Evolutionary conservation across 2,329 filamentous ascomycete genomes (phyloP), one percentile per base, ranked within the genome.

Genomic region (Fusarium metavorans): DNA sequence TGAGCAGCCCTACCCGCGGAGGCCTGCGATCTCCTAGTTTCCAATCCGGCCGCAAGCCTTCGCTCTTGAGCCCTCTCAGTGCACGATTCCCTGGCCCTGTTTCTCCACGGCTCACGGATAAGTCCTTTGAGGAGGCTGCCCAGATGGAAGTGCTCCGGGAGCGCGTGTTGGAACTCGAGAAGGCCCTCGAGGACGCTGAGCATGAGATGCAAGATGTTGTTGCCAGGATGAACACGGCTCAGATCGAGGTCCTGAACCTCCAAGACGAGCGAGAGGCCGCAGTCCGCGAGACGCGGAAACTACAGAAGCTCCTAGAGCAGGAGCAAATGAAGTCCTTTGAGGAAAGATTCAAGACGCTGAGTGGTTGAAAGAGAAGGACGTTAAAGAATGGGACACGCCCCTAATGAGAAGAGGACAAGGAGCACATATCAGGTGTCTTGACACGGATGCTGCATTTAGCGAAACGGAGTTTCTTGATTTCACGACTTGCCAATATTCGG

Each of bases 131-230:
- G 14, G 92, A 97, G 75, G 93, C 93, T 60, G 89, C 92, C 14
- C 91, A 94, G 84, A 92, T 96, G 62, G 90, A 93, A 70, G 87
- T 90, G 68, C 90, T 99, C 37, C 93, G 95, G 81, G 90, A 91
- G 70, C 92, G 93, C 70, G 94, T 98, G 9, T 86, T 91, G 66
- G 95, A 98, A 83, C 90, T 99, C 4, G 97, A 99, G 85, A 92
- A 91, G 78, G 93, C 95, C 18, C 82, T 85, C 4, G 81, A 82
- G 10, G 82, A 84, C 39, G 82, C 83, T 13, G 94, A 97, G 79
- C 88, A 87, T 56, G 94, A 96, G 83, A 95, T 97, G 92, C 91
- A 94, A 79, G 92, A 94, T 79, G 94, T 97, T 7, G 92, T 97
- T 18, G 88, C 91, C 69, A 89, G 91, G 77, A 96, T 97, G 92